These are phyloP conservation scores for Fraxinus greggii DNA, from an alignment of 305 asterid species.

Conservation along the genomic window DNA sequence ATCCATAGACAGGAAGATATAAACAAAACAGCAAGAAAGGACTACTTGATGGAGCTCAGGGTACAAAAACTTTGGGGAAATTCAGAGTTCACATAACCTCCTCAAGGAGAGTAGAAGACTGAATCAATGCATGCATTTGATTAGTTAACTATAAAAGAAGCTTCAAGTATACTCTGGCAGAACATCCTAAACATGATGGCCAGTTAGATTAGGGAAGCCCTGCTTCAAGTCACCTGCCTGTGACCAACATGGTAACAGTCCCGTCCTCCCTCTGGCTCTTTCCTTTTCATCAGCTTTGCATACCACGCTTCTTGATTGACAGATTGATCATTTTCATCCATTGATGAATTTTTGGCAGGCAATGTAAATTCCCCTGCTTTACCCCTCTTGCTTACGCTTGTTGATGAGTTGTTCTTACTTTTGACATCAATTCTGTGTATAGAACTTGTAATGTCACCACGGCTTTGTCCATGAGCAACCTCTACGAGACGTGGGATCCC, in stretches of 20 bases:
- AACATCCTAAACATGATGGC: slow-evolving; percentile 2
- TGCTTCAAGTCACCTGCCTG: slow-evolving; percentile 36
- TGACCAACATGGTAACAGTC: slow-evolving; percentile 40
- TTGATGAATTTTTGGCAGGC: slow-evolving; percentile 28
- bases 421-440: slow-evolving; percentile 25
- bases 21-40: background rate
- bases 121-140: slow-evolving; percentile 18
- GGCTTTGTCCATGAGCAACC: slow-evolving; percentile 26
- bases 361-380: slow-evolving; percentile 27
- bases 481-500: slow-evolving; percentile 29
- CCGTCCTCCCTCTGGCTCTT: slow-evolving; percentile 56
- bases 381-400: slow-evolving; percentile 33
- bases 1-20: slow-evolving; percentile 6
- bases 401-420: slow-evolving; percentile 25
- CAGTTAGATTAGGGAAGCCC: slow-evolving; percentile 24
- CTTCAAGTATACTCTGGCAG: slow-evolving; percentile 8
- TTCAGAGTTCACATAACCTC: slow-evolving; percentile 12
- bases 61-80: background rate
- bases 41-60: background rate
- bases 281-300: slow-evolving; percentile 44
- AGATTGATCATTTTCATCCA: slow-evolving; percentile 27
- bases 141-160: slow-evolving; percentile 9
- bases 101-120: slow-evolving; percentile 13
- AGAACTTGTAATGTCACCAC: slow-evolving; percentile 8
- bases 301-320: slow-evolving; percentile 36